These are phyloP conservation scores for Emergomyces africanus DNA, from an alignment of 2,329 filamentous ascomycete species.

Conservation along the genomic window DNA sequence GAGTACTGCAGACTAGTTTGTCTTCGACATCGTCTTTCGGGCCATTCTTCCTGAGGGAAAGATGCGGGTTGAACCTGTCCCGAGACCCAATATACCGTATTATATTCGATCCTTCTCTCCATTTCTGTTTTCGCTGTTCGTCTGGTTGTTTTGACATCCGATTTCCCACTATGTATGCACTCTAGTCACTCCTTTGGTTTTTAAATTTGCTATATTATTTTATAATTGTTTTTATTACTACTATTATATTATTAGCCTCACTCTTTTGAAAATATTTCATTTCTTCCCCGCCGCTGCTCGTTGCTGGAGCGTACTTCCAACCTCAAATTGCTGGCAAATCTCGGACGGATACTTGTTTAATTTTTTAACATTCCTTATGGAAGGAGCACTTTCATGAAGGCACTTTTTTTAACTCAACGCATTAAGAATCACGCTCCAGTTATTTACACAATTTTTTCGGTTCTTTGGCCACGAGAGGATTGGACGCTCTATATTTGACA, in stretches of 20 bases:
- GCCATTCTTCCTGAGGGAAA: neutral
- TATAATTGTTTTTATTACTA: neutral
- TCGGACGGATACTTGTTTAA: neutral
- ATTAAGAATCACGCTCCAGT: neutral
- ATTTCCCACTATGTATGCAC: neutral
- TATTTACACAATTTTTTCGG: neutral
- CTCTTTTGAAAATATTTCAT: conserved; percentile 2
- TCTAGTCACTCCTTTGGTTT: conserved; percentile 4
- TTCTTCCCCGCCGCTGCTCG: neutral
- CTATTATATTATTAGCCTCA: neutral
- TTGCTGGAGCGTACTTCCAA: neutral
- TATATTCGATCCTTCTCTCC: neutral
- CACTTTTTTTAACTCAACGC: neutral
- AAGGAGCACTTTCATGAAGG: neutral
- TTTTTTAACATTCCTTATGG: neutral
- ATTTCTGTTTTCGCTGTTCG: neutral
- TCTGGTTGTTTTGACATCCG: neutral
- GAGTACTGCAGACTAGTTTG: neutral
- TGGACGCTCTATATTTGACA: neutral
- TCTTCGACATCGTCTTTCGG: neutral
- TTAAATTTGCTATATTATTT: neutral
- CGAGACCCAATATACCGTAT: neutral
- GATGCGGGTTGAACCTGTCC: neutral
- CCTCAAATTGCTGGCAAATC: neutral
- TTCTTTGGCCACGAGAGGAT: neutral